These are phyloP conservation scores for Fusarium sp. DNA, from an alignment of 2,329 filamentous ascomycete genomes.

Conservation along the genomic window DNA sequence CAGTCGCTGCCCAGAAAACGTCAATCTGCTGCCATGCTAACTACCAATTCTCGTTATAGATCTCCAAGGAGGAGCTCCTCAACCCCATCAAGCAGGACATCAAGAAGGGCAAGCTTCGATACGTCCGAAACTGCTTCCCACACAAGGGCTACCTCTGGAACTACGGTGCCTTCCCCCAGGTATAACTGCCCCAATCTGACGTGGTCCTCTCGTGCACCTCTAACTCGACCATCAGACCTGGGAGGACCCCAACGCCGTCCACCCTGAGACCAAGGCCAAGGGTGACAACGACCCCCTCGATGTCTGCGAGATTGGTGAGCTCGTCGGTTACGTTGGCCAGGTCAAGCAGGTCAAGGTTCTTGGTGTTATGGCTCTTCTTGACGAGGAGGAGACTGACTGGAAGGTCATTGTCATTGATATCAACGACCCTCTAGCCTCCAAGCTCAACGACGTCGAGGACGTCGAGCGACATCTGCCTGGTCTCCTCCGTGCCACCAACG, in stretches of 20 bases:
- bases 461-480: slow-evolving; percentile 98
- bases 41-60: slow-evolving; percentile 63
- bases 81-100: slow-evolving; percentile 99
- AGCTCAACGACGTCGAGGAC: slow-evolving; percentile 98
- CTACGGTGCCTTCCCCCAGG: slow-evolving; percentile 99
- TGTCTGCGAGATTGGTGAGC: slow-evolving; percentile 99
- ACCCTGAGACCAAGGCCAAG: slow-evolving; percentile 99
- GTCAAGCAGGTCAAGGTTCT: slow-evolving; percentile 99
- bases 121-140: slow-evolving; percentile 99
- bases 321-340: slow-evolving; percentile 94
- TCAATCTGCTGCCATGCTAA: slow-evolving; percentile 30
- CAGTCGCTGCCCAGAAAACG: slow-evolving; percentile 10
- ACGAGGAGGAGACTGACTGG: slow-evolving; percentile 99
- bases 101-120: slow-evolving; percentile 99
- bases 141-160: slow-evolving; percentile 99
- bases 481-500: slow-evolving; percentile 95
- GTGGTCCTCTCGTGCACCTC: slow-evolving; percentile 8
- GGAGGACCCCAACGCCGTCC: slow-evolving; percentile 95
- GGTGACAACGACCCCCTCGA: slow-evolving; percentile 99
- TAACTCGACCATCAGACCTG: slow-evolving; percentile 73
- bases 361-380: slow-evolving; percentile 98
- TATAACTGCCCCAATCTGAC: slow-evolving; percentile 51
- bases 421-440: slow-evolving; percentile 94
- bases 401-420: slow-evolving; percentile 99
- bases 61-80: slow-evolving; percentile 97